Conservation (phyloP, 73 alveolate genomes). For the Loxodes magnus region DNA sequence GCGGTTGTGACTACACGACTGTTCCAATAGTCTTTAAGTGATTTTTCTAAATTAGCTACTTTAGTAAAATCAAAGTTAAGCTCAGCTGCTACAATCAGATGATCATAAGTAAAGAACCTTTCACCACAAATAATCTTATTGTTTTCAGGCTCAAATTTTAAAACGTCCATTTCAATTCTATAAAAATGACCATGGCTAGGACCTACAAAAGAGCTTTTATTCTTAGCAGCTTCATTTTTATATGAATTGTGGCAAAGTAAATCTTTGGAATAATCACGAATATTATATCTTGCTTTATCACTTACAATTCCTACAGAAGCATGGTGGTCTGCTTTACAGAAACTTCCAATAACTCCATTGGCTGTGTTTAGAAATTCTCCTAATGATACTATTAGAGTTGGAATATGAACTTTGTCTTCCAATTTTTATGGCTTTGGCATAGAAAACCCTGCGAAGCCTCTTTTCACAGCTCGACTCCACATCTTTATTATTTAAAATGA, state of each 20-base stretch:
- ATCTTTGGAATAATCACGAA: constrained; percentile 7
- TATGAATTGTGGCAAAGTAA: constrained; percentile 1
- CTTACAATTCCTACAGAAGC: constrained; percentile 1
- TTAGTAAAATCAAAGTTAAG: background rate
- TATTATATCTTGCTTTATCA: constrained; percentile 4
- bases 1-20: constrained; percentile 1
- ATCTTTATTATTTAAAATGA: too few species aligned
- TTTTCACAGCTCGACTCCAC: too few species aligned
- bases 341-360: constrained; percentile 1
- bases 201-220: constrained; percentile 9
- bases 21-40: constrained; percentile 6
- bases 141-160: constrained; percentile 11
- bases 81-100: constrained; percentile 6
- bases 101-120: constrained; percentile 1
- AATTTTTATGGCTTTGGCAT: constrained; percentile 11
- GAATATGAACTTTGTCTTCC: constrained; percentile 12
- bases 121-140: constrained; percentile 1
- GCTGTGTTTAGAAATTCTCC: constrained; percentile 11
- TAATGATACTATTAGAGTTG: constrained; percentile 1
- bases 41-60: background rate
- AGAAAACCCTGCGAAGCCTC: background rate
- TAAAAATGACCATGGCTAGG: constrained; percentile 8
- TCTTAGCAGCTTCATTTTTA: constrained; percentile 8
- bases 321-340: constrained; percentile 7
- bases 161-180: constrained; percentile 3